A percentile compares a stretch with the other conserved stretches of the same genome.
Evolutionary conservation across 768 basidiomycete genomes (phyloP).

Genomic region (Lepiota brunneoincarnata): DNA sequence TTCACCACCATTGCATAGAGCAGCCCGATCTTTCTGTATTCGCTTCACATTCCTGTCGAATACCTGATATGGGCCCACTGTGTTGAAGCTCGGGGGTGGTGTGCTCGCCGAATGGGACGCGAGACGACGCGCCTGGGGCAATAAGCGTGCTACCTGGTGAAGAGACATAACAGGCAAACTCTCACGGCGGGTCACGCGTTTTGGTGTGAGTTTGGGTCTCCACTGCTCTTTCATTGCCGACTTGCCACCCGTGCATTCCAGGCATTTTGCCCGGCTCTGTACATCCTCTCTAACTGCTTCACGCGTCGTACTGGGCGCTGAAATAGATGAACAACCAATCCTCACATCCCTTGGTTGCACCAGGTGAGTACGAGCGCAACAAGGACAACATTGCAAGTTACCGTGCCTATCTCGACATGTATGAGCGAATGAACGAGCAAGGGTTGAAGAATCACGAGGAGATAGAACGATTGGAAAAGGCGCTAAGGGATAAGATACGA

Average conservation of each 20-base stretch:
- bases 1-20: conserved; percentile 48
- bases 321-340: conserved; percentile 1
- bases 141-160: conserved; percentile 15
- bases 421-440: conserved; percentile 38
- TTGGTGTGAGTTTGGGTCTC: neutral
- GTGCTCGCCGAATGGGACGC: conserved; percentile 48
- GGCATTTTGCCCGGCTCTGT: neutral
- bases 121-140: conserved; percentile 32
- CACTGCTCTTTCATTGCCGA: no score
- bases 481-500: conserved; percentile 24
- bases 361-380: conserved; percentile 14
- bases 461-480: conserved; percentile 14
- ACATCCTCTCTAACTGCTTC: neutral
- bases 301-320: conserved; percentile 1
- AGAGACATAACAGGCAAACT: conserved; percentile 20
- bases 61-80: conserved; percentile 70
- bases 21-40: conserved; percentile 76
- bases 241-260: no score
- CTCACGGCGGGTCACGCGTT: conserved; percentile 5
- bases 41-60: conserved; percentile 84
- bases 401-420: conserved; percentile 26
- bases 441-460: conserved; percentile 30
- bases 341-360: conserved; percentile 2
- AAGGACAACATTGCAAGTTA: conserved; percentile 5
- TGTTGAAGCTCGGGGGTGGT: conserved; percentile 37